phyloP scores from a whole-genome alignment of 495 filamentous ascomycete species.

The Hypoxylon lienhwacheense region DNA sequence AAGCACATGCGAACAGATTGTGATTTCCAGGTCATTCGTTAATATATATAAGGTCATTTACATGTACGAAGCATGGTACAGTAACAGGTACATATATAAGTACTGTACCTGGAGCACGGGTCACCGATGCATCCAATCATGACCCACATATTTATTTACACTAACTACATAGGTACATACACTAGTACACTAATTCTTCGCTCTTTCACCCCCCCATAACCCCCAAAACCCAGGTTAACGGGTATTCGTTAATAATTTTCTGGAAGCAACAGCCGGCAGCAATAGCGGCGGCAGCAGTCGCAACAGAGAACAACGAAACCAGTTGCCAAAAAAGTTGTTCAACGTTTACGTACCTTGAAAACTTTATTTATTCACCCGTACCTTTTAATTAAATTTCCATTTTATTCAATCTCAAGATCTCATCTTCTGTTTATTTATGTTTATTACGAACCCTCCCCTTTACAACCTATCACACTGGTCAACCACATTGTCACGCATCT shows the following conservation, averaged over 20 bases:
- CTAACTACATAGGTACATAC: neutral
- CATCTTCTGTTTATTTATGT: neutral
- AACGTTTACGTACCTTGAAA: neutral
- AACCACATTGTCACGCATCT: too few species aligned
- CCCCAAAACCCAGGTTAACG: slow-evolving; percentile 2
- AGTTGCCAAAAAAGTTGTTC: too few species aligned
- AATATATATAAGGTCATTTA: neutral
- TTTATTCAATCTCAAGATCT: neutral
- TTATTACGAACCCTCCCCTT: neutral
- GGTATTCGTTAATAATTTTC: slow-evolving; percentile 3
- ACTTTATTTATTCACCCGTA: neutral
- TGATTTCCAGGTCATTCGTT: slow-evolving; percentile 14
- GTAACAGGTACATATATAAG: too few species aligned
- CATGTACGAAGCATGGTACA: too few species aligned
- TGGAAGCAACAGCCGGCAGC: neutral
- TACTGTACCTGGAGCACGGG: too few species aligned
- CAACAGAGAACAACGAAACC: neutral
- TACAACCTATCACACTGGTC: neutral
- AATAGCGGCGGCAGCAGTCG: neutral
- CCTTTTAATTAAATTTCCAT: neutral
- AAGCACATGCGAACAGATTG: slow-evolving; percentile 13
- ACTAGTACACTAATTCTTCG: neutral
- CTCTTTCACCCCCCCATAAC: neutral
- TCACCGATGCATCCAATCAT: slow-evolving; percentile 12
- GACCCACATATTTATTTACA: slow-evolving; percentile 24